These are phyloP conservation scores for Stevia rebaudiana DNA, from an alignment of 140 eudicot species.

Conservation along the genomic window DNA sequence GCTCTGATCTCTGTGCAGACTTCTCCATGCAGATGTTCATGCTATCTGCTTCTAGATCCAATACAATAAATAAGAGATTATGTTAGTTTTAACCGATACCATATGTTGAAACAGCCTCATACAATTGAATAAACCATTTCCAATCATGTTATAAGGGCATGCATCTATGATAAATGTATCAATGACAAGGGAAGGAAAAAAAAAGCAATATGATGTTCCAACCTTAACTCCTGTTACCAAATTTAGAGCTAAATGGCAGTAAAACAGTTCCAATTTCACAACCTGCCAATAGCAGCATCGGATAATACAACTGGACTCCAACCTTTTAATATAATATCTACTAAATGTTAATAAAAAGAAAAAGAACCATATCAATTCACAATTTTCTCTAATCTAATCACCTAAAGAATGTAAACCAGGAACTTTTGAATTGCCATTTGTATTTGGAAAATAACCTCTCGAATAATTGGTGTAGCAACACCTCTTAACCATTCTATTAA, in stretches of 20 bases:
- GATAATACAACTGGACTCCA: not conserved
- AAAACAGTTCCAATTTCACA: conserved; percentile 2
- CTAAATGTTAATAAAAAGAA: not conserved
- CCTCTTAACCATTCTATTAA: not conserved
- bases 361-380: not conserved
- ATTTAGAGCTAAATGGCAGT: not conserved
- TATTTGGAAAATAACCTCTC: not conserved
- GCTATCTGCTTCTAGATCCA: conserved; percentile 44
- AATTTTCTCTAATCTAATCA: not conserved
- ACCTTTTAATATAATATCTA: not conserved
- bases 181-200: not conserved
- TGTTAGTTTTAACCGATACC: not conserved
- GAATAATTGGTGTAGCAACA: not conserved
- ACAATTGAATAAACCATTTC: conserved; percentile 4
- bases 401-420: not conserved
- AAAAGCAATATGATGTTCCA: conserved; percentile 11
- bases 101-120: not conserved
- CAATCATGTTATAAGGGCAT: not conserved
- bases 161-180: conserved; percentile 6
- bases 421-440: not conserved
- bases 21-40: conserved; percentile 29
- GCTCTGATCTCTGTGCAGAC: conserved; percentile 40
- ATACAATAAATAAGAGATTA: not conserved
- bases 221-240: conserved; percentile 12
- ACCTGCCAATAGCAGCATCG: not conserved